Conservation (phyloP, 1,139 yeast genomes). For the Debaryomyces nepalensis region DNA sequence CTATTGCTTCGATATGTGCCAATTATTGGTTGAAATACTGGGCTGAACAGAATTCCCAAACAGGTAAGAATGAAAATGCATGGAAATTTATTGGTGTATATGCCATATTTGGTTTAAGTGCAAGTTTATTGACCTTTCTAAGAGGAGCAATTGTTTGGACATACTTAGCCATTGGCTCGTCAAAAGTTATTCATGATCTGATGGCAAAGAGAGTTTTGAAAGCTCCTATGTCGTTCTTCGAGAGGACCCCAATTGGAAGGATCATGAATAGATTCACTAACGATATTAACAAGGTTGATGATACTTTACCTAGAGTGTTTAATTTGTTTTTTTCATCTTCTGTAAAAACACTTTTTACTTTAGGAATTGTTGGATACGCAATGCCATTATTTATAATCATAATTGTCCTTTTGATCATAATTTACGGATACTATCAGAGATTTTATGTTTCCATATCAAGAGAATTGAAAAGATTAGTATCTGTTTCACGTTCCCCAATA, state of each 20-base stretch:
- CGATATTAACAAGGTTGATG: constrained; percentile 38
- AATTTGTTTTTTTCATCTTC: constrained; percentile 42
- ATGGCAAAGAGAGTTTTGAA: constrained; percentile 44
- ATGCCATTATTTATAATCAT: constrained; percentile 28
- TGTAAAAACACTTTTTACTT: constrained; percentile 50
- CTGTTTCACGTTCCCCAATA: constrained; percentile 55
- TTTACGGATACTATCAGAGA: constrained; percentile 36
- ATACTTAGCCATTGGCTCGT: constrained; percentile 36
- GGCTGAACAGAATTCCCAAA: constrained; percentile 39
- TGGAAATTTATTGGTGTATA: constrained; percentile 26
- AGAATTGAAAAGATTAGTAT: constrained; percentile 40
- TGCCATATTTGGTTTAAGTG: constrained; percentile 30
- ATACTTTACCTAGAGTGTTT: constrained; percentile 21
- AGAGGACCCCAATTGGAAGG: constrained; percentile 49
- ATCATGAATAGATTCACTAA: constrained; percentile 46
- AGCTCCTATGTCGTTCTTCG: constrained; percentile 50
- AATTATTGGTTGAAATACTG: constrained; percentile 42
- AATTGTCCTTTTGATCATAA: constrained; percentile 26
- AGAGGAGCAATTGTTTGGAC: constrained; percentile 40
- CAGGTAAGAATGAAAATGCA: constrained; percentile 27
- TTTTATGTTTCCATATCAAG: constrained; percentile 42
- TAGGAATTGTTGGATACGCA: constrained; percentile 28
- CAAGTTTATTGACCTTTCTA: constrained; percentile 29
- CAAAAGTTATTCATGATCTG: constrained; percentile 41
- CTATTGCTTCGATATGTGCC: constrained; percentile 31